These are phyloP conservation scores for Neurospora sp. DNA, from an alignment of 2,329 filamentous ascomycete species.

Conservation along the genomic window DNA sequence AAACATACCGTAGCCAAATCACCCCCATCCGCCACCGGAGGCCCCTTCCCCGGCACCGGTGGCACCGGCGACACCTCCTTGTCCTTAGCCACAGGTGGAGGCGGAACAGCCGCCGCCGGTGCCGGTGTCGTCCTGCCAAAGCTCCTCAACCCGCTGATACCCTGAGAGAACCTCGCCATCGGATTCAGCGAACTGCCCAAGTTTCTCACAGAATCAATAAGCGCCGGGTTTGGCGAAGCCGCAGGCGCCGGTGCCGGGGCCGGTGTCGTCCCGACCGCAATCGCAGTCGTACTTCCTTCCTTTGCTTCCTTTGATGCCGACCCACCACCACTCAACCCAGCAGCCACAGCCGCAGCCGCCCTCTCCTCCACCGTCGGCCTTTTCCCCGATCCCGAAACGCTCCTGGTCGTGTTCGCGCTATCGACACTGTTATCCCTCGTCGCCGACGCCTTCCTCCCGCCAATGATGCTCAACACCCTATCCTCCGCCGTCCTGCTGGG, in stretches of 20 bases:
- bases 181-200: slow-evolving; percentile 75
- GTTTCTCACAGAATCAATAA: slow-evolving; percentile 72
- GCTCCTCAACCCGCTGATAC: slow-evolving; percentile 63
- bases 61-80: slow-evolving; percentile 25
- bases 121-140: slow-evolving; percentile 52
- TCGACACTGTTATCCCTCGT: slow-evolving; percentile 66
- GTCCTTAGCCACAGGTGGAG: slow-evolving; percentile 26
- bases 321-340: background rate
- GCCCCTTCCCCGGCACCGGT: slow-evolving; percentile 26
- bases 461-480: slow-evolving; percentile 60
- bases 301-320: background rate
- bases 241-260: background rate
- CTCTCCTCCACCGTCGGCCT: slow-evolving; percentile 39
- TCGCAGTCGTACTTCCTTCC: slow-evolving; percentile 14
- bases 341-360: background rate
- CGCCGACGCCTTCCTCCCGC: slow-evolving; percentile 41
- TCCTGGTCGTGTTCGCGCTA: slow-evolving; percentile 55
- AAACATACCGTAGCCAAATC: slow-evolving; percentile 43
- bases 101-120: slow-evolving; percentile 26
- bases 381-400: slow-evolving; percentile 37
- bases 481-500: slow-evolving; percentile 38
- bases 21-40: slow-evolving; percentile 36
- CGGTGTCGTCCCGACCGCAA: slow-evolving; percentile 17
- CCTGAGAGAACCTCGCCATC: slow-evolving; percentile 60
- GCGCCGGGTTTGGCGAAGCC: slow-evolving; percentile 41